phyloP scores from a whole-genome alignment of 495 filamentous ascomycete species.

The Neurospora sp. region DNA sequence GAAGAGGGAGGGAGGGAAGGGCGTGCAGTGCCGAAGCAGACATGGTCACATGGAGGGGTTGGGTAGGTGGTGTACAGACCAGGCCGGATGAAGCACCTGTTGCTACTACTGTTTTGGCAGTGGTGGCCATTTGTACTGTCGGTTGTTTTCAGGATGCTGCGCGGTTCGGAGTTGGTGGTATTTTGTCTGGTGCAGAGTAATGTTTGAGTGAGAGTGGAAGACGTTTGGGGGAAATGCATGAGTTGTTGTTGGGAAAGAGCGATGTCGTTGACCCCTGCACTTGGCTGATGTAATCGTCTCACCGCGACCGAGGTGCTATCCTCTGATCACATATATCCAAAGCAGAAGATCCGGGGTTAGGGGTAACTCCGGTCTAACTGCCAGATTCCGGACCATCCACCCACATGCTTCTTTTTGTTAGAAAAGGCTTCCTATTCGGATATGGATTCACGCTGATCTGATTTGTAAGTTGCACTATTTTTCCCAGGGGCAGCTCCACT shows the following conservation, averaged over 20 bases:
- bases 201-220: neutral
- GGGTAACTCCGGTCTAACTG: neutral
- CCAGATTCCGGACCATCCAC: neutral
- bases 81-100: slow-evolving; percentile 36
- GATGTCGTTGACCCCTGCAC: neutral
- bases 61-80: slow-evolving; percentile 13
- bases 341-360: neutral
- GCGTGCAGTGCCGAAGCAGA: neutral
- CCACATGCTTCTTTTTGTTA: neutral
- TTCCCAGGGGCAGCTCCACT: neutral
- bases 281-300: neutral
- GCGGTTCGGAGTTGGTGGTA: neutral
- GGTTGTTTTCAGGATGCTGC: neutral
- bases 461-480: neutral
- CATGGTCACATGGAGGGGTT: neutral
- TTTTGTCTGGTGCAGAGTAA: neutral
- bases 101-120: slow-evolving; percentile 33
- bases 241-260: too few species aligned
- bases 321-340: neutral
- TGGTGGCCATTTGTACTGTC: slow-evolving; percentile 17
- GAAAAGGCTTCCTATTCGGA: neutral
- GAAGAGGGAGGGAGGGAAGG: neutral
- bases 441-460: neutral
- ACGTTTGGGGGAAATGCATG: neutral
- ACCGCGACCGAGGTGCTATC: neutral